phyloP scores from a whole-genome alignment of 306 rosid genomes.

The Citrullus amarus region DNA sequence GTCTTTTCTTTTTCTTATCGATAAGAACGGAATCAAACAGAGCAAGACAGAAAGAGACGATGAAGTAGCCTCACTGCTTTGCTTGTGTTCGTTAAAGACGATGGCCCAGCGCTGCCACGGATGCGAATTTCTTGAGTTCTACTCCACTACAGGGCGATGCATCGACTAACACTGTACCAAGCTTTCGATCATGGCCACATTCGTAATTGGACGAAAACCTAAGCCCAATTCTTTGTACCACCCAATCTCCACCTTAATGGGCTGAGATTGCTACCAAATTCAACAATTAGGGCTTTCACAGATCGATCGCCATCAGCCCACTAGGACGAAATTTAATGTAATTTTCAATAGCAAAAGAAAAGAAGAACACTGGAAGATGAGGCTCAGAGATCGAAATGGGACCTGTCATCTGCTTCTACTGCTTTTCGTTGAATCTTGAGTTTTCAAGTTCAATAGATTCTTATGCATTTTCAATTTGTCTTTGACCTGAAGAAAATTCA shows the following conservation, averaged over 20 bases:
- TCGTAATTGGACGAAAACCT: background rate
- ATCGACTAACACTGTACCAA: background rate
- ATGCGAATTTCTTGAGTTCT: background rate
- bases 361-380: no score
- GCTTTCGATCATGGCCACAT: background rate
- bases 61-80: background rate
- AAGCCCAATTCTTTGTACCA: background rate
- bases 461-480: no score
- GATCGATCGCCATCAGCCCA: no score
- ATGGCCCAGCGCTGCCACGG: constrained; percentile 3
- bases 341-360: no score
- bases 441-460: no score
- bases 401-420: no score
- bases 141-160: background rate
- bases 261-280: background rate
- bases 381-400: no score
- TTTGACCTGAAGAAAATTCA: no score
- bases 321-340: no score
- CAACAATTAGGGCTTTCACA: no score
- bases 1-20: background rate
- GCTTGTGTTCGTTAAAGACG: background rate
- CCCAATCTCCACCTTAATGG: background rate
- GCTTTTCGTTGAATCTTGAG: no score
- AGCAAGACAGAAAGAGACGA: background rate
- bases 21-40: constrained; percentile 11